These are phyloP conservation scores for Microdochium trichocladiopsis DNA, from an alignment of 2,329 filamentous ascomycete species.

Conservation along the genomic window DNA sequence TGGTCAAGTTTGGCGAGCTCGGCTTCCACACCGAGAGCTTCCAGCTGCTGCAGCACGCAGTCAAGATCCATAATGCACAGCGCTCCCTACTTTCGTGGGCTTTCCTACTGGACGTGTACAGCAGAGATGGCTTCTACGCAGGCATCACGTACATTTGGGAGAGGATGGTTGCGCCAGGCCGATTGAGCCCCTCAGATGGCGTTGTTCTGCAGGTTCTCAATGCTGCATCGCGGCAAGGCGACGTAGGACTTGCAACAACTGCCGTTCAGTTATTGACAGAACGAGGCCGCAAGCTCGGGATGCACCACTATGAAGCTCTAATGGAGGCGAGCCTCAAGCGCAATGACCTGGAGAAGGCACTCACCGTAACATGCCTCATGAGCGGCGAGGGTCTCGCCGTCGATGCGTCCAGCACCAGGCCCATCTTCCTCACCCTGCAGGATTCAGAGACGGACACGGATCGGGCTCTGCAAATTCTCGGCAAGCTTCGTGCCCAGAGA, in stretches of 20 bases:
- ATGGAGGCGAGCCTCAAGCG: conserved; percentile 59
- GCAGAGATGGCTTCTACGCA: conserved; percentile 53
- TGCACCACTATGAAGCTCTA: conserved; percentile 74
- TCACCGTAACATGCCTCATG: conserved; percentile 71
- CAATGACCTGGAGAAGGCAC: conserved; percentile 56
- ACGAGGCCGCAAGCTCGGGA: conserved; percentile 48
- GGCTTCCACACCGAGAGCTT: conserved; percentile 74
- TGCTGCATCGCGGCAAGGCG: conserved; percentile 61
- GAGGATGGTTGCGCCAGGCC: conserved; percentile 45
- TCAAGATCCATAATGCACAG: conserved; percentile 29
- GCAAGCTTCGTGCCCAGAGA: conserved; percentile 36
- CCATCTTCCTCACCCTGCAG: conserved; percentile 52
- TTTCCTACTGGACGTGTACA: conserved; percentile 70
- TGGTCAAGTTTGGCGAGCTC: conserved; percentile 64
- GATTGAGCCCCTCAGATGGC: conserved; percentile 57
- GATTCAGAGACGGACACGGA: conserved; percentile 35
- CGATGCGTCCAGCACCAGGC: conserved; percentile 52
- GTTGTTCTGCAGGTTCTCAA: conserved; percentile 63
- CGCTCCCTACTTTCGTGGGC: conserved; percentile 53
- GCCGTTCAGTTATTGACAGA: conserved; percentile 60
- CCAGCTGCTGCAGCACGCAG: conserved; percentile 55
- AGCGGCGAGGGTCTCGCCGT: conserved; percentile 51
- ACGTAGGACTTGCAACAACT: conserved; percentile 61
- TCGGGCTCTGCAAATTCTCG: conserved; percentile 49
- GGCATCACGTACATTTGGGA: conserved; percentile 68